phyloP scores from a whole-genome alignment of 192 early-diverging fungal genomes.

The Rhizoclosmatium globosum region DNA sequence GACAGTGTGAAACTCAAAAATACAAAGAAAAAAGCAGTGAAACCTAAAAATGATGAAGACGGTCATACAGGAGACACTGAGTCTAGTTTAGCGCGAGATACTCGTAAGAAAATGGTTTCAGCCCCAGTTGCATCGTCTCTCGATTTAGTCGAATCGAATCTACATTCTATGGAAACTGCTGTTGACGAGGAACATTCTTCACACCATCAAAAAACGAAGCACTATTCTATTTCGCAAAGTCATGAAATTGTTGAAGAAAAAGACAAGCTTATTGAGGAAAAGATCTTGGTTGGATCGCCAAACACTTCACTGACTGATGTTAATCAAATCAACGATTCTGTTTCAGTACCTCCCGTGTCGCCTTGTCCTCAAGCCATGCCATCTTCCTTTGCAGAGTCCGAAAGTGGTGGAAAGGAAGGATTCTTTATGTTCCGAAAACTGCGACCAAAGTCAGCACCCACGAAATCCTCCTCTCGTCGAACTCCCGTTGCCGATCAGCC shows the following conservation, averaged over 20 bases:
- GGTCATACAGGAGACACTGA: too few relatives aligned
- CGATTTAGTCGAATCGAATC: too few relatives aligned
- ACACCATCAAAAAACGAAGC: not conserved
- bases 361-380: not conserved
- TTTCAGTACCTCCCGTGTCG: not conserved
- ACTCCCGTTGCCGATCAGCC: not conserved
- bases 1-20: too few relatives aligned
- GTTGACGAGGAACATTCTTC: not conserved
- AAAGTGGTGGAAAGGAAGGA: not conserved
- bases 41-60: too few relatives aligned
- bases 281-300: not conserved
- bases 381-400: not conserved
- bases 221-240: too few relatives aligned
- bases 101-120: not conserved
- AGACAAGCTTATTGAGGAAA: not conserved
- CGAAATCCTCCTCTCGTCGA: not conserved
- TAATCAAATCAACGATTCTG: not conserved
- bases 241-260: too few relatives aligned
- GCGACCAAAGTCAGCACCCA: slow-evolving; percentile 25
- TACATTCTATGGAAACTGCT: too few relatives aligned
- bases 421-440: slow-evolving; percentile 14
- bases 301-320: slow-evolving; percentile 14
- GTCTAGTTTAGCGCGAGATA: not conserved
- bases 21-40: not conserved
- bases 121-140: not conserved